Base-by-base conservation (phyloP, 2,329 filamentous ascomycete species). In the Fusarium papillatum region DNA sequence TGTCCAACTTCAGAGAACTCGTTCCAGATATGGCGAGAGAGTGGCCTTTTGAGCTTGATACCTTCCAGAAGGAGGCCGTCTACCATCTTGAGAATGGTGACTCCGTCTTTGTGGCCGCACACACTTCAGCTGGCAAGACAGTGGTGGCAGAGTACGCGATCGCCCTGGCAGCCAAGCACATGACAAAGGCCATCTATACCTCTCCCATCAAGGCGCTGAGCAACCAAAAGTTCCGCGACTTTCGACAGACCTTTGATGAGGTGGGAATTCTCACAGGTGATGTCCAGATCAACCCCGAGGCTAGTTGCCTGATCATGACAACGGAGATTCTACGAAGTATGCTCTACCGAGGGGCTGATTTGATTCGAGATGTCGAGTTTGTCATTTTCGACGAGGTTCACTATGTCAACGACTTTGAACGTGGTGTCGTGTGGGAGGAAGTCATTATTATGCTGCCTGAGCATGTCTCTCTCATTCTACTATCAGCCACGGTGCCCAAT, bases 391-490 rank as follows among this genome's bases (percentile, higher is more conserved):
- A 99, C 80, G 97, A 99, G 84, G 97, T 99, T 3, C 97, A 99
- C 85, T 99, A 99, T 82, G 96, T 99, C 76, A 99, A 98, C 81
- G 97, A 99, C 82, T 90, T 94, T 31, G 97, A 98, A 83, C 91
- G 97, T 85, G 97, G 97, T 80, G 97, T 99, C 8, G 97, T 99
- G 0, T 99, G 97, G 97, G 97, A 99, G 84, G 97, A 99, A 84
- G 97, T 99, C 80, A 99, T 99, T 81, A 99, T 99, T 80, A 98
- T 99, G 97, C 89, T 99, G 67, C 97, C 97, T 0, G 96, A 98
- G 82, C 97, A 99, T 85, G 95, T 99, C 46, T 98, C 97, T 3
- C 89, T 99, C 26, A 99, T 99, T 77, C 87, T 98, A 3, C 90
- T 99, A 5, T 99, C 97, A 7, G 97, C 97, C 1, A 99, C 97